Base-by-base conservation (phyloP, 805 yeast species). In the Wickerhamomyces sydowiorum region DNA sequence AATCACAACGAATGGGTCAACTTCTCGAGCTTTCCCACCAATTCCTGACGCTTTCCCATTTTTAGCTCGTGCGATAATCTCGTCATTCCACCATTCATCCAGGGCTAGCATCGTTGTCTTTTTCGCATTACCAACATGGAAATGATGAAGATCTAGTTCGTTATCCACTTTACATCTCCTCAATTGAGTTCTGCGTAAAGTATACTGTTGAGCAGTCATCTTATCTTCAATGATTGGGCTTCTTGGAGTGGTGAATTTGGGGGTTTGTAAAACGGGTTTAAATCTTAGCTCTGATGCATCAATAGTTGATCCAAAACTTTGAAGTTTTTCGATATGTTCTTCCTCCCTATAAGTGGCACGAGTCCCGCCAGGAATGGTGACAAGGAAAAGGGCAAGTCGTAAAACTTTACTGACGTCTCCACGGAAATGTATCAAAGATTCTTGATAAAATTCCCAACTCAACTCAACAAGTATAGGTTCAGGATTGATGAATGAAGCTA, bases 81-180 rank as follows among this genome's bases (percentile, higher is more conserved):
- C 91, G 20, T 65, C 66, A 1, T 54, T 46, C 91, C 91, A 85
- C 93, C 93, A 85, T 4, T 55, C 60, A 0, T 52, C 34, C 3
- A 81, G 53, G 0, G 70, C 72, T 10, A 31, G 38, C 5, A 54
- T 42, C 1, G 72, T 60, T 2, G 72, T 55, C 2, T 43, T 40
- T 7, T 70, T 48, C 0, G 89, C 87, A 25, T 67, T 70, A 0
- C 62, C 50, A 9, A 77, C 77, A 8, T 61, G 57, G 42, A 70
- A 68, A 0, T 73, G 70, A 57, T 85, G 93, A 7, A 83, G 66
- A 61, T 85, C 91, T 3, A 82, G 22, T 14, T 32, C 47, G 35
- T 53, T 47, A 10, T 35, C 45, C 1, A 41, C 37, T 9, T 50
- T 51, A 6, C 63, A 50, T 10, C 44, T 31, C 10, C 35, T 33